Conservation (phyloP, 1,284 basidiomycete species). For the Ustilago trichophora region DNA sequence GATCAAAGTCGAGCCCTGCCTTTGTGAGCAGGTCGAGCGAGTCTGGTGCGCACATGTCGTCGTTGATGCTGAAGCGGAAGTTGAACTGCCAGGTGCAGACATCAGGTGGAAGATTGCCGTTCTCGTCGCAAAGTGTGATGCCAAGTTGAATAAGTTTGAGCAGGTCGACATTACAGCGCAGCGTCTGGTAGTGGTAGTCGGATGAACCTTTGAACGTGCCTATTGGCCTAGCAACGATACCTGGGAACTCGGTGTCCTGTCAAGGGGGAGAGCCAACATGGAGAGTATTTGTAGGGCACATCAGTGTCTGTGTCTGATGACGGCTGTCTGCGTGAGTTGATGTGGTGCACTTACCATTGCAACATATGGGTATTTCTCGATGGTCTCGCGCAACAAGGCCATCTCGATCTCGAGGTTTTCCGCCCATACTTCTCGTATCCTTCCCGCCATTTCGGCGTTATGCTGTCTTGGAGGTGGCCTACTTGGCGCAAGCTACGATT, state of each 20-base stretch:
- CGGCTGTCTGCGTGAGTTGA: not conserved
- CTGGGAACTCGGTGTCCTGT: slow-evolving; percentile 93
- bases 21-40: slow-evolving; percentile 93
- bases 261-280: not conserved
- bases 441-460: slow-evolving; percentile 51
- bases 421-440: slow-evolving; percentile 82
- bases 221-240: slow-evolving; percentile 96
- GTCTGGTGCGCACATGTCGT: slow-evolving; percentile 98
- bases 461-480: not conserved
- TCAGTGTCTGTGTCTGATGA: not conserved
- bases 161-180: slow-evolving; percentile 94
- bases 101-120: slow-evolving; percentile 82
- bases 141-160: slow-evolving; percentile 98
- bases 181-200: slow-evolving; percentile 99
- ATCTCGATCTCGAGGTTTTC: slow-evolving; percentile 93
- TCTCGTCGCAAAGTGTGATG: slow-evolving; percentile 90
- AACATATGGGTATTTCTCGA: slow-evolving; percentile 91
- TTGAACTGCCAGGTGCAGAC: slow-evolving; percentile 99
- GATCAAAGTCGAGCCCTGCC: slow-evolving; percentile 93
- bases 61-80: slow-evolving; percentile 88
- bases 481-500: not conserved
- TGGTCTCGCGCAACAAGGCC: slow-evolving; percentile 81
- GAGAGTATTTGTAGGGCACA: not conserved
- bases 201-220: slow-evolving; percentile 94
- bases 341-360: slow-evolving; percentile 74